Base-by-base conservation (phyloP, 106 monocot species). In the Amphibolis antarctica region DNA sequence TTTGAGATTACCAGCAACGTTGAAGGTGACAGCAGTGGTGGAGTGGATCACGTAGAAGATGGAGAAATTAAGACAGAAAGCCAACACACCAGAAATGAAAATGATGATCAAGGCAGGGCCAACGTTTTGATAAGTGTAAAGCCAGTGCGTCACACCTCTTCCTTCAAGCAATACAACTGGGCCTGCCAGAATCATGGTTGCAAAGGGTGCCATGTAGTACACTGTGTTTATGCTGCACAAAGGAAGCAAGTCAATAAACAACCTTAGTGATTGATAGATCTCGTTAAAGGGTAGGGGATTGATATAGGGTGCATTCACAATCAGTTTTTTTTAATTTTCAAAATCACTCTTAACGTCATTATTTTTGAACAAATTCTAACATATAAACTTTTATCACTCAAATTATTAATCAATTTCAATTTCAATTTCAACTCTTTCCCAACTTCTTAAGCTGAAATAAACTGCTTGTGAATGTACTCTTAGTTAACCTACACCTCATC, bases 31-130 rank as follows among this genome's bases (percentile, higher is more conserved):
- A 2, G 90, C 96, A 19, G 90, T 96, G 7, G 96, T 96, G 15
- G 90, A 96, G 48, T 96, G 90, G 53, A 96, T 96, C 19, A 96
- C 96, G 48, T 96, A 96, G 36, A 96, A 96, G 65, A 96, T 96
- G 20, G 96, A 90, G 80, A 96, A 96, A 63, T 96, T 96, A 71
- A 96, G 96, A 54, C 86, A 96, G 72, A 96, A 96, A 4, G 96
- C 96, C 46, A 86, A 43, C 3, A 90, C 72, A 21, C 96, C 96
- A 11, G 96, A 96, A 53, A 42, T 66, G 4, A 90, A 44, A 52
- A 96, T 96, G 15, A 96, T 86, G 65, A 87, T 52, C 69, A 90
- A 27, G 20, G 84, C 60, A 15, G 90, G 74, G 15, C 13, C 52
- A 49, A 90, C 66, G 10, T 64, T 60, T 27, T 82, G 59, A 25